Evolutionary conservation across 371 early-diverging fungal species (phyloP).

Genomic region (Amoeboaphelidium protococcarum): DNA sequence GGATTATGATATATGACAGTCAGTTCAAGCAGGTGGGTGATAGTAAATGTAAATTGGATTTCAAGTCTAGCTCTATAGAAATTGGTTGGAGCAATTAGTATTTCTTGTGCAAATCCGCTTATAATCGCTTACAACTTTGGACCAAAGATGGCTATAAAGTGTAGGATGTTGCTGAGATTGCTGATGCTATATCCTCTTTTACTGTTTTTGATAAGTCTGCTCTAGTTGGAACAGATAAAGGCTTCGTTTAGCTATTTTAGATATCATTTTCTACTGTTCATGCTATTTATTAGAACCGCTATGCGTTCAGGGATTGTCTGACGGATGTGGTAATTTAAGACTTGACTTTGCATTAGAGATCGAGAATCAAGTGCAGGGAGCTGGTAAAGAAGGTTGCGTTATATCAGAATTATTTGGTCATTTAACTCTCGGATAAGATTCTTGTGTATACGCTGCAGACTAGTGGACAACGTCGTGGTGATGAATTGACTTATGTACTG

Average conservation of each 20-base stretch:
- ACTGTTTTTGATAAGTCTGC: too few species aligned
- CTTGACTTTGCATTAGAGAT: constrained; percentile 11
- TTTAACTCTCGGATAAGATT: constrained; percentile 20
- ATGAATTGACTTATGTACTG: constrained; percentile 23
- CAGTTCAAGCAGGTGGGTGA: too few species aligned
- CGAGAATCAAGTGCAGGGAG: constrained; percentile 23
- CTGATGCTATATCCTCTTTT: too few species aligned
- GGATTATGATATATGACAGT: too few species aligned
- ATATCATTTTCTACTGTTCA: constrained; percentile 20
- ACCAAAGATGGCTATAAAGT: too few species aligned
- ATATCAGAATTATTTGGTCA: constrained; percentile 18
- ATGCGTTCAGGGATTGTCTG: constrained; percentile 22
- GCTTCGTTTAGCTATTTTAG: constrained; percentile 15
- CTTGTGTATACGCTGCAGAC: constrained; percentile 19
- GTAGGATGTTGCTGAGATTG: too few species aligned
- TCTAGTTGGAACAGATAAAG: constrained; percentile 16
- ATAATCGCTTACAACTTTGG: too few species aligned
- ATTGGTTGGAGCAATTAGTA: too few species aligned
- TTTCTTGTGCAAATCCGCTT: too few species aligned
- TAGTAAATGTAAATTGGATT: too few species aligned
- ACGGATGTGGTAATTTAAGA: constrained; percentile 27
- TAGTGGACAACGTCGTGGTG: constrained; percentile 15
- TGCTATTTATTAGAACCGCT: constrained; percentile 20
- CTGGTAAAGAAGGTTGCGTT: constrained; percentile 24
- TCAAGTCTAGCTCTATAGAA: too few species aligned